These are phyloP conservation scores for Euphorbia schlechtendalii DNA, from an alignment of 441 rosid genomes.

Conservation along the genomic window DNA sequence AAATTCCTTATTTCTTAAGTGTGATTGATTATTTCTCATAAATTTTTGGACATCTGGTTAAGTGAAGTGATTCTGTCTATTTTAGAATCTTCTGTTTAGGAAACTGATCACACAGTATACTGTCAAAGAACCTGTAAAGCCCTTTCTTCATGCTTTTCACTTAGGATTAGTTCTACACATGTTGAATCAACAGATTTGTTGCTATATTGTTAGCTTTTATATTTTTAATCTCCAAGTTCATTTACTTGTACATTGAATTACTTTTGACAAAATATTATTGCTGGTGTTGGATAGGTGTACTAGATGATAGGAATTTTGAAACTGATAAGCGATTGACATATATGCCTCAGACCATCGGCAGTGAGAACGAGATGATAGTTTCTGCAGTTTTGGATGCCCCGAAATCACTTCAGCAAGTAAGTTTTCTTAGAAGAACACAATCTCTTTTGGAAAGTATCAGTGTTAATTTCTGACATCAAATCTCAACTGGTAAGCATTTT, in stretches of 20 bases:
- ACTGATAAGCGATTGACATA: conserved; percentile 32
- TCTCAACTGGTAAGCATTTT: background rate
- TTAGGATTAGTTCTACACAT: background rate
- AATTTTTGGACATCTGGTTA: background rate
- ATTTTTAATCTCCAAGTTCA: conserved; percentile 2
- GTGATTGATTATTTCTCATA: background rate
- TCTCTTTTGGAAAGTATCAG: too few species aligned
- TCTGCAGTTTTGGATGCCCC: conserved; percentile 16
- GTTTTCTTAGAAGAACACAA: conserved; percentile 14
- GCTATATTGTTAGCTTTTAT: background rate
- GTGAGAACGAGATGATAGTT: conserved; percentile 18
- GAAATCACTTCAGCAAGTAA: conserved; percentile 25
- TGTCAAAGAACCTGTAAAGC: background rate
- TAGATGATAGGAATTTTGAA: conserved; percentile 13
- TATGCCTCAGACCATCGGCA: conserved; percentile 16
- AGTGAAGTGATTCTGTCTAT: background rate
- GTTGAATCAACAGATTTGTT: background rate
- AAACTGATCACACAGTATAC: background rate
- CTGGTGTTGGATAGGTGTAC: conserved; percentile 22
- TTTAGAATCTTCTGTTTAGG: background rate
- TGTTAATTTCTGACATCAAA: background rate
- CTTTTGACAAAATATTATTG: background rate
- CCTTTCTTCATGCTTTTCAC: background rate
- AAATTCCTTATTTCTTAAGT: background rate
- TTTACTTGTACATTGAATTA: background rate